Conservation (phyloP, 192 early-diverging fungal genomes). For the Podila epigama region DNA sequence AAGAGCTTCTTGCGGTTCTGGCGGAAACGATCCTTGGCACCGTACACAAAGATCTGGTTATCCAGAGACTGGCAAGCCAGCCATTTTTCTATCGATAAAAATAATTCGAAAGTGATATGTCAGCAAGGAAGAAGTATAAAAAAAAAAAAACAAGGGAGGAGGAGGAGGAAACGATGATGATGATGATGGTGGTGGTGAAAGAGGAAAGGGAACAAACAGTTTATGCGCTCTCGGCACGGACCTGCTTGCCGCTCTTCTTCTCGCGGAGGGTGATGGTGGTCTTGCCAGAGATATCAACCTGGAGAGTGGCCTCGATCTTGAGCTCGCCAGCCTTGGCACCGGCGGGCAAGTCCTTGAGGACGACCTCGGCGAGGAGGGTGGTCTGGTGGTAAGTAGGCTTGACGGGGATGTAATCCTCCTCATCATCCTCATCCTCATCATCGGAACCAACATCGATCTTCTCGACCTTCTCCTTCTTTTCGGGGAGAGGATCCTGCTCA, state of each 20-base stretch:
- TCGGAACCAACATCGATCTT: conserved; percentile 54
- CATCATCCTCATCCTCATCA: conserved; percentile 61
- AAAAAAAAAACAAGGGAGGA: no score
- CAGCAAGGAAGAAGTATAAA: no score
- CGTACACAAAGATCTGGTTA: conserved; percentile 94
- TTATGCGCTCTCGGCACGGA: conserved; percentile 51
- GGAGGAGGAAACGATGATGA: no score
- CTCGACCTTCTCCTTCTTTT: conserved; percentile 56
- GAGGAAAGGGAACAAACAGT: not conserved
- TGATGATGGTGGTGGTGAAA: no score
- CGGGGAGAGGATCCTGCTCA: conserved; percentile 58
- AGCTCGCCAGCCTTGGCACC: conserved; percentile 54
- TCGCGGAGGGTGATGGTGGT: conserved; percentile 60
- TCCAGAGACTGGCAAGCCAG: conserved; percentile 94
- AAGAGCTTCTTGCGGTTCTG: conserved; percentile 93
- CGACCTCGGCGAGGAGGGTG: conserved; percentile 71
- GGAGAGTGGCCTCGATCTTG: conserved; percentile 60
- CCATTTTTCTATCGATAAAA: conserved; percentile 78
- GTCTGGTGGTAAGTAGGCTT: conserved; percentile 52
- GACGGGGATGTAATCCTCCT: conserved; percentile 55
- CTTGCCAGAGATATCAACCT: conserved; percentile 56
- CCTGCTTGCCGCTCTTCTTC: conserved; percentile 55
- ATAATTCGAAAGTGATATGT: not conserved
- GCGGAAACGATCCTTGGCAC: conserved; percentile 84
- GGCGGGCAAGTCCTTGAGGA: conserved; percentile 62